phyloP scores from a whole-genome alignment of 495 filamentous ascomycete genomes.

The Pyrenula aspistea region DNA sequence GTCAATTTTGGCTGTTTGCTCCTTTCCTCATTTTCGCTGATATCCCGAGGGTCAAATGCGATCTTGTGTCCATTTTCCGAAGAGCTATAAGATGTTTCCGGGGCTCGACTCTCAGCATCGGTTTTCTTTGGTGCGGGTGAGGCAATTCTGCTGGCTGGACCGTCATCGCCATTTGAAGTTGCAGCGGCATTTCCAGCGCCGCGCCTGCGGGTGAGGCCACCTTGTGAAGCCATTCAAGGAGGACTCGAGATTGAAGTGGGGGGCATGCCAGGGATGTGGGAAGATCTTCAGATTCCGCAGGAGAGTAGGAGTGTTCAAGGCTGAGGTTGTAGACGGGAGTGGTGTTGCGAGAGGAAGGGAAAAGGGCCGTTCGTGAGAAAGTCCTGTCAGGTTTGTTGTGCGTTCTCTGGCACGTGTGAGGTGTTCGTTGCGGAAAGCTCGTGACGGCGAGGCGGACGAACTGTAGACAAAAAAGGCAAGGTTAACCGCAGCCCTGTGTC shows the following conservation, averaged over 20 bases:
- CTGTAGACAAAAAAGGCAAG: background rate
- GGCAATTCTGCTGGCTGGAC: slow-evolving; percentile 49
- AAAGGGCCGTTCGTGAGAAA: too few species aligned
- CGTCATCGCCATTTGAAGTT: slow-evolving; percentile 40
- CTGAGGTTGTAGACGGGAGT: too few species aligned
- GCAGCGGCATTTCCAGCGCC: slow-evolving; percentile 52
- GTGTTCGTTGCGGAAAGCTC: background rate
- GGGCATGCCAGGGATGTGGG: background rate
- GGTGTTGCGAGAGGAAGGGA: too few species aligned
- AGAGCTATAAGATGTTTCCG: slow-evolving; percentile 86
- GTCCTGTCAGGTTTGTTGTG: too few species aligned
- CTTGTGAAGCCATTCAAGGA: slow-evolving; percentile 49
- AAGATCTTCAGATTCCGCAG: slow-evolving; percentile 3
- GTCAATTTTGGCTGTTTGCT: slow-evolving; percentile 97
- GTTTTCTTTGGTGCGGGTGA: slow-evolving; percentile 52
- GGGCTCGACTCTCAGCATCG: slow-evolving; percentile 49
- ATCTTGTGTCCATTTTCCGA: slow-evolving; percentile 98
- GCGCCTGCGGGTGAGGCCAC: slow-evolving; percentile 65
- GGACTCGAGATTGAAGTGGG: background rate
- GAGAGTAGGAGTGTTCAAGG: background rate
- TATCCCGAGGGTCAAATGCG: slow-evolving; percentile 92
- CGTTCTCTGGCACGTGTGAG: background rate
- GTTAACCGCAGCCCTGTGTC: background rate
- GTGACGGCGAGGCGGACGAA: background rate
- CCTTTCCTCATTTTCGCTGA: slow-evolving; percentile 91